Conservation (phyloP, 192 early-diverging fungal species). For the Backusella macrospora region DNA sequence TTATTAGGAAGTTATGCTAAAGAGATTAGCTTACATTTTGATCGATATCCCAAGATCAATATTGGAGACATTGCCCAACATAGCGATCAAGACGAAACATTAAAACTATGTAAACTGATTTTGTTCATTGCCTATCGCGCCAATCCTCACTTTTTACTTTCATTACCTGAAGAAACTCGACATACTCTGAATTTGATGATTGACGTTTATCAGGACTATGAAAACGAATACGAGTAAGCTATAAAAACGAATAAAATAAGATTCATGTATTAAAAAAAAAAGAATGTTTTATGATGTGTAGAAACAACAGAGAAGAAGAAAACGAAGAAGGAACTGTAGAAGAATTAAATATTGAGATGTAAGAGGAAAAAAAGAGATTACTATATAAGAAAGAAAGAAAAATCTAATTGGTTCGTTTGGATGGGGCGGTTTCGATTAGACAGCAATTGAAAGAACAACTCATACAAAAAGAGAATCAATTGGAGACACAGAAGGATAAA, state of each 20-base stretch:
- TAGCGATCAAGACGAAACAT: background rate
- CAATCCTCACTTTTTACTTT: background rate
- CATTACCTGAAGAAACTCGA: background rate
- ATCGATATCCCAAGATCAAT: background rate
- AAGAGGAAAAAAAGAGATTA: background rate
- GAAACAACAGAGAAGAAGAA: background rate
- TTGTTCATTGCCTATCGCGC: background rate
- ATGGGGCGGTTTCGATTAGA: background rate
- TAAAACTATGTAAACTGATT: background rate
- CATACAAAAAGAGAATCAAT: background rate
- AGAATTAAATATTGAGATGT: conserved; percentile 4
- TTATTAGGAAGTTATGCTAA: background rate
- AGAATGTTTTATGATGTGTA: too few species aligned
- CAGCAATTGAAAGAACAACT: background rate
- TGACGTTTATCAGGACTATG: background rate
- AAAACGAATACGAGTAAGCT: background rate
- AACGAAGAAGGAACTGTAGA: background rate
- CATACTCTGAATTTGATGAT: background rate
- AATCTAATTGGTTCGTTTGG: background rate
- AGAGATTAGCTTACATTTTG: background rate
- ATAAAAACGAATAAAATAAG: too few species aligned
- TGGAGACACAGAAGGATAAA: background rate
- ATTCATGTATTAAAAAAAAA: background rate
- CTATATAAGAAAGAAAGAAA: background rate
- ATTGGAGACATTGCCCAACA: background rate